These are phyloP conservation scores for Sugiyamaella neomexicana DNA, from an alignment of 1,139 yeast genomes.

Conservation along the genomic window DNA sequence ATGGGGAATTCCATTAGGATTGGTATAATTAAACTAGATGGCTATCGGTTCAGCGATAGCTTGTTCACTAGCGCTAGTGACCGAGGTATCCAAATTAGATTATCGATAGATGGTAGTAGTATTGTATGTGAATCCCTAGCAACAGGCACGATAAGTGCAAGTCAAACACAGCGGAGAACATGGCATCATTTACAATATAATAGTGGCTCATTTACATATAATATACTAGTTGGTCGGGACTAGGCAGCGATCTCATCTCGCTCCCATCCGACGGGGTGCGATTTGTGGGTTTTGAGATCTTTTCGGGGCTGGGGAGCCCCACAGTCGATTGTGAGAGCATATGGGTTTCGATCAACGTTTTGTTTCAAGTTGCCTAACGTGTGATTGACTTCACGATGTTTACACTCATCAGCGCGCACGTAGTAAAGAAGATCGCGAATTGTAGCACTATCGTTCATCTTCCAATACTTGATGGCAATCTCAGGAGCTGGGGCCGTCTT, in stretches of 20 bases:
- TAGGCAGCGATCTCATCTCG: constrained; percentile 50
- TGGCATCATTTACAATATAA: too few species aligned
- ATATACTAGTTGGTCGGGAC: not conserved
- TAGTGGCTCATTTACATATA: too few species aligned
- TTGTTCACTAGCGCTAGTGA: too few species aligned
- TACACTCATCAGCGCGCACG: constrained; percentile 67
- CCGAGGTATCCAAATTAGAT: too few species aligned
- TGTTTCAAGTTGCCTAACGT: constrained; percentile 66
- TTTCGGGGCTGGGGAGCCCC: constrained; percentile 56
- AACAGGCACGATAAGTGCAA: too few species aligned
- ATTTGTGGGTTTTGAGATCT: constrained; percentile 50
- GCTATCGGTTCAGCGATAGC: too few species aligned
- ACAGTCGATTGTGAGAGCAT: constrained; percentile 49
- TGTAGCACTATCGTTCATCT: constrained; percentile 51
- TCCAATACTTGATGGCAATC: constrained; percentile 66
- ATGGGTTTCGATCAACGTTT: constrained; percentile 62
- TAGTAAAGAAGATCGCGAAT: constrained; percentile 61
- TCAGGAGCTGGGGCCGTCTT: constrained; percentile 42
- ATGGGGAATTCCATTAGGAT: too few species aligned
- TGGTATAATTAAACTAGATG: too few species aligned
- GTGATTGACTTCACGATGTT: constrained; percentile 76
- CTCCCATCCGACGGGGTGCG: constrained; percentile 62
- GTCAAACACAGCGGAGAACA: too few species aligned
- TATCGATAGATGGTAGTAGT: too few species aligned
- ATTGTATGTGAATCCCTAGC: too few species aligned